Conservation (phyloP, 768 basidiomycete genomes). For the Paxillus involutus region DNA sequence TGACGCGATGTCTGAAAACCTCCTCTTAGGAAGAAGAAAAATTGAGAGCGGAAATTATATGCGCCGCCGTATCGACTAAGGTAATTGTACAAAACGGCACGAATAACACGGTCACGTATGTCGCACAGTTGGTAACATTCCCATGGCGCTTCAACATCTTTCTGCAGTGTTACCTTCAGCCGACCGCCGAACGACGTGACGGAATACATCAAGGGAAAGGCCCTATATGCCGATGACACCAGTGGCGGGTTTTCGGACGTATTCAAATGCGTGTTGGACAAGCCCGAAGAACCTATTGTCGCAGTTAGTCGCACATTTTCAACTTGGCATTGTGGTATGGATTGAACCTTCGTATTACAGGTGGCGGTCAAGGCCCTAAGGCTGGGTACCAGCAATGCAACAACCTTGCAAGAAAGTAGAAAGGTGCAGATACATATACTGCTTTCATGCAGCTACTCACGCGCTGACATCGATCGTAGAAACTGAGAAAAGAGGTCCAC, state of each 20-base stretch:
- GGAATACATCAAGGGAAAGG: constrained; percentile 32
- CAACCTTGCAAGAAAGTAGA: constrained; percentile 1
- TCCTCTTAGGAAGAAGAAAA: too few relatives aligned
- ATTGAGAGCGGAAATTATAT: too few relatives aligned
- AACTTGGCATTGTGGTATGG: not conserved
- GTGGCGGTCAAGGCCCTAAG: constrained; percentile 6
- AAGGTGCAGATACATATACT: not conserved
- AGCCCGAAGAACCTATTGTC: not conserved
- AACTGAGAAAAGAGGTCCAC: constrained; percentile 35
- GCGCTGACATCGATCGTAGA: not conserved
- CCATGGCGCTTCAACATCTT: too few relatives aligned
- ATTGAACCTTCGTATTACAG: not conserved
- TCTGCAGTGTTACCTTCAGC: too few relatives aligned
- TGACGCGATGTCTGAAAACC: too few relatives aligned
- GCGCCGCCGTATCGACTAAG: too few relatives aligned
- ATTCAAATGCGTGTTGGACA: constrained; percentile 38
- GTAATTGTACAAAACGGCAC: too few relatives aligned
- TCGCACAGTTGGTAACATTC: too few relatives aligned
- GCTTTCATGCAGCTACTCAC: not conserved
- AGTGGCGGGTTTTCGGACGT: constrained; percentile 47
- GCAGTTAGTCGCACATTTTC: not conserved
- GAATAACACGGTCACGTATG: too few relatives aligned
- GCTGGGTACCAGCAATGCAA: not conserved
- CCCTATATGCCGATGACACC: constrained; percentile 29
- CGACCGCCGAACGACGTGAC: constrained; percentile 15